Evolutionary conservation across 306 rosid genomes (phyloP).

Genomic region (Trifolium subterraneum): DNA sequence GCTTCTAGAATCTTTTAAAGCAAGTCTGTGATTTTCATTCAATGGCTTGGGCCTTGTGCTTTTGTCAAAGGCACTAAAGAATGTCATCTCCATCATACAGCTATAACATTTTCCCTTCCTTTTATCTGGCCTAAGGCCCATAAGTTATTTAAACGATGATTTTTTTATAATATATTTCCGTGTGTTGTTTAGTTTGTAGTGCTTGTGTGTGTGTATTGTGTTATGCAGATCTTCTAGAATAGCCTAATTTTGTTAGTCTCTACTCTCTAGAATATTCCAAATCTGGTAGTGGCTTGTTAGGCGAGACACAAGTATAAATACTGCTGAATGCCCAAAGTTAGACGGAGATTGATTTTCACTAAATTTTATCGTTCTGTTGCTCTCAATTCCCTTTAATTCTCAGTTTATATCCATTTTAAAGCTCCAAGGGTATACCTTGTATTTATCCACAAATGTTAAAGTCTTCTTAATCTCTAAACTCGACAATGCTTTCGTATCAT

Average conservation of each 20-base stretch:
- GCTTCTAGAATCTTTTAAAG: neutral
- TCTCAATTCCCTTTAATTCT: conserved; percentile 9
- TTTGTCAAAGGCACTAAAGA: neutral
- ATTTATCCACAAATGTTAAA: neutral
- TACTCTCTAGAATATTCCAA: too few relatives aligned
- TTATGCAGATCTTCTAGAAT: neutral
- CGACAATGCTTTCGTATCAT: conserved; percentile 2
- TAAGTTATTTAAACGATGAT: neutral
- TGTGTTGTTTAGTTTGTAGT: neutral
- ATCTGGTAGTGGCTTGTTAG: neutral
- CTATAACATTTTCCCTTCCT: neutral
- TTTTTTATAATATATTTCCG: neutral
- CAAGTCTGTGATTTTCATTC: neutral
- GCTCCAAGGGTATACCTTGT: conserved; percentile 4
- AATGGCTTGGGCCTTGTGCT: neutral
- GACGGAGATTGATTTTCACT: neutral
- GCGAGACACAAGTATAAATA: neutral
- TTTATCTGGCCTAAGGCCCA: neutral
- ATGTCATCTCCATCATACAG: neutral
- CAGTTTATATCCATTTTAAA: neutral
- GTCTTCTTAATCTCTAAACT: conserved; percentile 21
- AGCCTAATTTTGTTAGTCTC: neutral
- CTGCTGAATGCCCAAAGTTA: neutral
- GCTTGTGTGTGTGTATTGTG: neutral
- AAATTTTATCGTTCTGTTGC: neutral